Base-by-base conservation (phyloP, 192 early-diverging fungal genomes). In the Coemansia sp. region DNA sequence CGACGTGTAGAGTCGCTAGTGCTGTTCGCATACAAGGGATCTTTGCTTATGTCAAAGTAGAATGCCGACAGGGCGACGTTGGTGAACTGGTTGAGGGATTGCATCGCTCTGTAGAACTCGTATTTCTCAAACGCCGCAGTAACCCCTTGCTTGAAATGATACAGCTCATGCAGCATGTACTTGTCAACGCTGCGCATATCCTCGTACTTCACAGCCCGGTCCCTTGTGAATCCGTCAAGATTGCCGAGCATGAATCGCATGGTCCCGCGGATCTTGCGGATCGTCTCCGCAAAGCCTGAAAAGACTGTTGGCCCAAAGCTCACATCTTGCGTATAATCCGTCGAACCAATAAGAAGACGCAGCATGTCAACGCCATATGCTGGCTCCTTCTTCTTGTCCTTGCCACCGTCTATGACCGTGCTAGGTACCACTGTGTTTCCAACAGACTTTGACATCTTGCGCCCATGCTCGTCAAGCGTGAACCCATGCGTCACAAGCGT, bases 391-490 rank as follows among this genome's bases (percentile, higher is more conserved):
- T 84, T 82, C 65, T 81, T 63, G 65, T 92, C 87, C 59, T 87
- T 88, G 17, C 91, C 91, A 38, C 92, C 92, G 32, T 85, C 42
- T 40, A 88, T 89, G 34, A 94, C 84, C 17, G 67, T 43, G 33
- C 72, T 67, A 5, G 92, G 90, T 7, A 84, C 87, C 9, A 94
- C 70, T 15, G 85, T 87, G 68, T 94, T 94, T 29, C 92, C 92
- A 40, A 92, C 56, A 19, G 88, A 90, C 75, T 94, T 94, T 67
- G 89, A 88, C 90, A 92, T 92, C 65, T 94, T 94, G 60, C 85
- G 84, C 4, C 91, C 89, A 22, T 87, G 71, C 61, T 88, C 88
- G 74, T 94, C 92, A 60, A 91, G 73, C 40, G 90, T 79, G 70
- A 94, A 92, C n/a, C 91, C 92, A 62, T 94, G 92, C 0, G 91